A percentile compares a stretch with the other conserved stretches of the same genome.
Conservation (phyloP, 768 basidiomycete genomes). For the Pulveroboletus sp. region DNA sequence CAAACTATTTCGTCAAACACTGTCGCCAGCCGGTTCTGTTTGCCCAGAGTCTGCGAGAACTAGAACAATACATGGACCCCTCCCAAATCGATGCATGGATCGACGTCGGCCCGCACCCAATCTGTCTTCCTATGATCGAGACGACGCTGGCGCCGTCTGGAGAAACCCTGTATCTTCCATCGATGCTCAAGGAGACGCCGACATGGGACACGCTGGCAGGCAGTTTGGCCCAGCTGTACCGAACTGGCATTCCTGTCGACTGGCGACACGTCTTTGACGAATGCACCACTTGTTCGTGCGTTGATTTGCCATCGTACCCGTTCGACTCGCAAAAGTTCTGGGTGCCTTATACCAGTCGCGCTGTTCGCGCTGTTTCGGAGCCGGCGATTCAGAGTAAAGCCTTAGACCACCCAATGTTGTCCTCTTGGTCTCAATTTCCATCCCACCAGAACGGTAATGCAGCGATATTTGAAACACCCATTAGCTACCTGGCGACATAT, state of each 20-base stretch:
- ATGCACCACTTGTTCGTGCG: slow-evolving; percentile 37
- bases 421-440: slow-evolving; percentile 43
- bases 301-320: slow-evolving; percentile 64
- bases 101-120: slow-evolving; percentile 65
- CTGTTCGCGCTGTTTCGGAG: background rate
- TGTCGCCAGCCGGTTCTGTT: slow-evolving; percentile 58
- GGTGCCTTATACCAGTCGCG: slow-evolving; percentile 44
- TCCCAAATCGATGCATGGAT: slow-evolving; percentile 48
- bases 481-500: slow-evolving; percentile 38
- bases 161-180: slow-evolving; percentile 42
- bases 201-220: slow-evolving; percentile 44
- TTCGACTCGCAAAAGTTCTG: slow-evolving; percentile 57
- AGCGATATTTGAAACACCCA: slow-evolving; percentile 55
- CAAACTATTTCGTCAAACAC: slow-evolving; percentile 57
- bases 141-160: slow-evolving; percentile 26
- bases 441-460: slow-evolving; percentile 29
- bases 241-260: slow-evolving; percentile 36
- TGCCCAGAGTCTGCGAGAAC: slow-evolving; percentile 44
- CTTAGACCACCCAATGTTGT: slow-evolving; percentile 36
- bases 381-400: slow-evolving; percentile 1
- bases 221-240: slow-evolving; percentile 50
- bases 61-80: slow-evolving; percentile 30
- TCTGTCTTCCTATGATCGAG: slow-evolving; percentile 56
- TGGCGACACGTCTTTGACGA: slow-evolving; percentile 59
- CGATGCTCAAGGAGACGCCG: slow-evolving; percentile 45